These are phyloP conservation scores for Gloeopeniophorella convolvens DNA, from an alignment of 768 basidiomycete species.

Conservation along the genomic window DNA sequence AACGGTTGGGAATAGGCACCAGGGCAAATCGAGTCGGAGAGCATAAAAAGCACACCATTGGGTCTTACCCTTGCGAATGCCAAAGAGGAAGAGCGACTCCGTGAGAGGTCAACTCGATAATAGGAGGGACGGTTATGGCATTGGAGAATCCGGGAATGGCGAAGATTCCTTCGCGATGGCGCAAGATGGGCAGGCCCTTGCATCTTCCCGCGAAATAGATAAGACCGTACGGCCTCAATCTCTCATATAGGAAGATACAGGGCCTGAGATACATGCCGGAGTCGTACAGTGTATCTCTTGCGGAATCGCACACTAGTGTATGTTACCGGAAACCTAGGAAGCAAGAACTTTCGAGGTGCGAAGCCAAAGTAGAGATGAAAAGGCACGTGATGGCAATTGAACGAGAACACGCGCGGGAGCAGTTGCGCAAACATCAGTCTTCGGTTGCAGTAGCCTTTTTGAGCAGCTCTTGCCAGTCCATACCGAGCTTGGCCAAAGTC, in stretches of 20 bases:
- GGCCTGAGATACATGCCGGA: not conserved
- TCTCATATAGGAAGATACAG: not conserved
- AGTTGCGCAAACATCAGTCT: not conserved
- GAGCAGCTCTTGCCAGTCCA: slow-evolving; percentile 78
- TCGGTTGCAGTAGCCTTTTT: slow-evolving; percentile 41
- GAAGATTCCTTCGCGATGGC: not conserved
- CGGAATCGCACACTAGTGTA: no score
- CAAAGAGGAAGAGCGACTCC: no score
- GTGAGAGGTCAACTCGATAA: no score
- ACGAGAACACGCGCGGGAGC: not conserved
- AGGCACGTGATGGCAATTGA: not conserved
- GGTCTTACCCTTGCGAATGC: not conserved
- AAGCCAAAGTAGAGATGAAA: not conserved
- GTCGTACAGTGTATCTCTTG: no score
- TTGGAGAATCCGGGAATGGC: no score
- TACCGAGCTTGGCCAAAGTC: slow-evolving; percentile 63
- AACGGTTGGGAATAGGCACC: slow-evolving; percentile 1
- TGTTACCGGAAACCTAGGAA: no score
- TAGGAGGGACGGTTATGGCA: no score
- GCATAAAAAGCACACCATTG: slow-evolving; percentile 1
- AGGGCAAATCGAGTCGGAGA: not conserved
- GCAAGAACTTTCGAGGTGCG: no score
- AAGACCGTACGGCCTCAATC: not conserved
- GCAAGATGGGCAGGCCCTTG: not conserved
- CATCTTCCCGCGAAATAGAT: slow-evolving; percentile 1